A percentile compares a stretch with the other conserved stretches of the same genome.
phyloP scores from a whole-genome alignment of 2,329 filamentous ascomycete species.

The Neofusicoccum laricinum region DNA sequence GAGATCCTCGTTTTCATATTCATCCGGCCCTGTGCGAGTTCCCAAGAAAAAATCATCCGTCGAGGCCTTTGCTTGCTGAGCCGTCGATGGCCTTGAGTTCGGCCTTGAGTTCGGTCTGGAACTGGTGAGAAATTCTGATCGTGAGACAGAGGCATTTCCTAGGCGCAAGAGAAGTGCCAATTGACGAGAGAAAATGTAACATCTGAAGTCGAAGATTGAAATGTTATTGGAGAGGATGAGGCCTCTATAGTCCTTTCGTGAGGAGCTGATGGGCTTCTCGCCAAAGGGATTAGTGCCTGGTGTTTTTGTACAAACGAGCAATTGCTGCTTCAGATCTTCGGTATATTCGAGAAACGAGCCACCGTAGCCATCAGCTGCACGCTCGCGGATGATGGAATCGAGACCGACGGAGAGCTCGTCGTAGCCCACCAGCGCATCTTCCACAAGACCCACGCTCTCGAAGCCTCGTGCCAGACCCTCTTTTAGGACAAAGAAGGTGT shows the following conservation, averaged over 20 bases:
- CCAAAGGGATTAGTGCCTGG: conserved; percentile 7
- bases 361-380: conserved; percentile 61
- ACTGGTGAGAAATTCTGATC: conserved; percentile 29
- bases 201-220: conserved; percentile 91
- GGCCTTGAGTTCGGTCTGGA: conserved; percentile 36
- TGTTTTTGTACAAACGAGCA: conserved; percentile 14
- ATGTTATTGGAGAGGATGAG: conserved; percentile 93
- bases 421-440: conserved; percentile 91
- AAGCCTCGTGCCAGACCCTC: conserved; percentile 92
- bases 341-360: conserved; percentile 73
- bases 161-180: conserved; percentile 77
- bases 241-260: conserved; percentile 77
- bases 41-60: conserved; percentile 32
- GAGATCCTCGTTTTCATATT: conserved; percentile 69
- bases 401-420: conserved; percentile 89
- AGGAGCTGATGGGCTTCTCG: conserved; percentile 36
- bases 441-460: conserved; percentile 91
- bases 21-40: conserved; percentile 22
- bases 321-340: conserved; percentile 64
- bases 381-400: conserved; percentile 76
- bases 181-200: conserved; percentile 90
- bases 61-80: conserved; percentile 25
- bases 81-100: conserved; percentile 17
- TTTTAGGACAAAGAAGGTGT: conserved; percentile 97
- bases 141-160: conserved; percentile 59